These are phyloP conservation scores for Trichomonas vaginalis DNA, from an alignment of 208 protist genomes.

Conservation along the genomic window DNA sequence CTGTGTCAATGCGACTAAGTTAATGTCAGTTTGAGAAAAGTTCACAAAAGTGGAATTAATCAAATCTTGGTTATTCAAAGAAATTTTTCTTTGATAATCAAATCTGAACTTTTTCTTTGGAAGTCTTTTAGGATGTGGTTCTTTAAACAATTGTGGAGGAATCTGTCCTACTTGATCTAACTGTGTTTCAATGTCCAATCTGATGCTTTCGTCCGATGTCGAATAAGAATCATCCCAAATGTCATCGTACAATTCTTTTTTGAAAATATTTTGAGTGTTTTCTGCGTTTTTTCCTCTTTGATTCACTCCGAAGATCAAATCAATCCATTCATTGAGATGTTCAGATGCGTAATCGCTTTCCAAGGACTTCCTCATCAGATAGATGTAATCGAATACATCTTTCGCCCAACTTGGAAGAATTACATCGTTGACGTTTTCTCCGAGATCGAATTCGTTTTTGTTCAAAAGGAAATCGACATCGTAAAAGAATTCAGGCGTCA, in stretches of 20 bases:
- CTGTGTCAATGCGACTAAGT: no score
- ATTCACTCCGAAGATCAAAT: neutral
- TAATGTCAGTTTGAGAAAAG: no score
- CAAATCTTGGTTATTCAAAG: no score
- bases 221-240: neutral
- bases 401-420: neutral
- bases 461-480: conserved; percentile 41
- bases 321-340: conserved; percentile 5
- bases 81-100: no score
- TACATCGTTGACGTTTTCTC: neutral
- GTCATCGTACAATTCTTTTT: neutral
- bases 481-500: conserved; percentile 52
- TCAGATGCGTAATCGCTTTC: neutral
- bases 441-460: conserved; percentile 38
- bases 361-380: neutral
- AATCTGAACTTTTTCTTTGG: neutral
- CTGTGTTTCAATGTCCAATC: neutral
- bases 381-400: neutral
- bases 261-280: neutral
- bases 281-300: neutral
- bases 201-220: neutral
- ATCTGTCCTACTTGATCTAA: neutral
- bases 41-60: no score
- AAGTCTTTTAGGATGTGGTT: neutral
- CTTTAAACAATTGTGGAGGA: neutral